phyloP scores from a whole-genome alignment of 2,329 filamentous ascomycete species.

The Aspergillus tamarii region DNA sequence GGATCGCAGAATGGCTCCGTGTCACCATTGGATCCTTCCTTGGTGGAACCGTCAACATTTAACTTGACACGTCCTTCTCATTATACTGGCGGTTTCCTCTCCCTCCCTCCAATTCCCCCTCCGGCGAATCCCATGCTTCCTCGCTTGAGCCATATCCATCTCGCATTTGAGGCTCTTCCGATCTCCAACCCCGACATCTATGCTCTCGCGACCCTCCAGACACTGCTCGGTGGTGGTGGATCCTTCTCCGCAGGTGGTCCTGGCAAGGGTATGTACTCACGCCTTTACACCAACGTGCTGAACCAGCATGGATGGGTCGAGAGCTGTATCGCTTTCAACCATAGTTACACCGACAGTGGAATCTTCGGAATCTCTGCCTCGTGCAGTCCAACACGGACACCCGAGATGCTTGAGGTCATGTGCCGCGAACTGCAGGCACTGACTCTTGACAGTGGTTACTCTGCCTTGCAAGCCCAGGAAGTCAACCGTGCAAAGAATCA shows the following conservation, averaged over 20 bases:
- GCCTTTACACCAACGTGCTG: conserved; percentile 94
- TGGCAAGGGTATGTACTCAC: conserved; percentile 98
- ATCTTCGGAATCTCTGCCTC: conserved; percentile 91
- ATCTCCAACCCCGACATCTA: conserved; percentile 93
- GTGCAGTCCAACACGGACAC: conserved; percentile 77
- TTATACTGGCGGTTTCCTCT: conserved; percentile 93
- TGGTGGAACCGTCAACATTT: conserved; percentile 49
- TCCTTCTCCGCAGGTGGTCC: conserved; percentile 96
- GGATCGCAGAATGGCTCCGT: conserved; percentile 64
- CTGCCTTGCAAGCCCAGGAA: conserved; percentile 72
- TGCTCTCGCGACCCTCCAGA: conserved; percentile 91
- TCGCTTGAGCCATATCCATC: conserved; percentile 86
- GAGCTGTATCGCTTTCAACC: conserved; percentile 93
- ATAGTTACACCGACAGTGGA: conserved; percentile 93
- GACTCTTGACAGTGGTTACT: conserved; percentile 74
- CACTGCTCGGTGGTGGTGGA: conserved; percentile 90
- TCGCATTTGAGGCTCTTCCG: conserved; percentile 92
- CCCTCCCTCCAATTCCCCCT: conserved; percentile 77
- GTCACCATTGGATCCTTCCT: conserved; percentile 53
- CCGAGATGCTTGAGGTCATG: conserved; percentile 90
- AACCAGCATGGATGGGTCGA: conserved; percentile 99
- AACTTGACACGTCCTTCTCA: conserved; percentile 69
- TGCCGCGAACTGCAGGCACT: conserved; percentile 84
- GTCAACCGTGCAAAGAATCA: conserved; percentile 97
- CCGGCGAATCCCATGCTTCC: conserved; percentile 77